Base-by-base conservation (phyloP, 768 basidiomycete species). In the Auriscalpium vulgare region DNA sequence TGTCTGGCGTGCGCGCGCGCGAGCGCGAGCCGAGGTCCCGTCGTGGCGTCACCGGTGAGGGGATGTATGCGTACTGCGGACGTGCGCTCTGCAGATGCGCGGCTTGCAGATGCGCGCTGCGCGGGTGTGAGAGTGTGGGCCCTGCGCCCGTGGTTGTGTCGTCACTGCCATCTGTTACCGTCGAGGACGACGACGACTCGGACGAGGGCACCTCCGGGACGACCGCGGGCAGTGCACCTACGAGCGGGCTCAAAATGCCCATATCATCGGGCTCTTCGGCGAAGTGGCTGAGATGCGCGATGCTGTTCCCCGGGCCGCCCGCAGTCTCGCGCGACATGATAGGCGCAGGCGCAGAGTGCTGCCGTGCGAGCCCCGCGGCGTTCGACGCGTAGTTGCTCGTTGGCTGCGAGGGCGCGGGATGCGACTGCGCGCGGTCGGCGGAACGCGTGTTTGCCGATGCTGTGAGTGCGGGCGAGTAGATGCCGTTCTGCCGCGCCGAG, bases 191-290 rank as follows among this genome's bases (percentile, higher is more conserved):
- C 53, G 65, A 40, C 47, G 63, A 46, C 44, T 51, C 47, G 17
- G 54, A 37, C 6, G 56, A 53, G 29, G 29, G 29, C 29, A 29
- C 29, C 29, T 29, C 29, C 29, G 29, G 29, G 29, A 29, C 29
- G 29, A 29, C 29, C 34, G 61, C 29, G 29, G 57, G 44, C 47
- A 56, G 9, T 44, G 53, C 45, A 50, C 51, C 57, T 3, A 69
- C 34, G 11, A 71, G 60, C 8, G 68, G 69, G 53, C 69, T 71
- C 14, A 71, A 61, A 4, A 29, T 29, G 29, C 29, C 29, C 5
- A 68, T 54, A 6, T 56, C 59, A 1, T 59, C 63, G 0, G 69
- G 69, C 52, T 69, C 68, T 51, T 71, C 68, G 2, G 69, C 63
- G 56, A 68, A 67, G 37, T 58, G 62, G 11, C 58, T 29, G 13